Percentiles rank a stretch among this genome's conserved stretches.
Conservation (phyloP, 148 eudicot genomes). For the Dysphania ambrosioides region DNA sequence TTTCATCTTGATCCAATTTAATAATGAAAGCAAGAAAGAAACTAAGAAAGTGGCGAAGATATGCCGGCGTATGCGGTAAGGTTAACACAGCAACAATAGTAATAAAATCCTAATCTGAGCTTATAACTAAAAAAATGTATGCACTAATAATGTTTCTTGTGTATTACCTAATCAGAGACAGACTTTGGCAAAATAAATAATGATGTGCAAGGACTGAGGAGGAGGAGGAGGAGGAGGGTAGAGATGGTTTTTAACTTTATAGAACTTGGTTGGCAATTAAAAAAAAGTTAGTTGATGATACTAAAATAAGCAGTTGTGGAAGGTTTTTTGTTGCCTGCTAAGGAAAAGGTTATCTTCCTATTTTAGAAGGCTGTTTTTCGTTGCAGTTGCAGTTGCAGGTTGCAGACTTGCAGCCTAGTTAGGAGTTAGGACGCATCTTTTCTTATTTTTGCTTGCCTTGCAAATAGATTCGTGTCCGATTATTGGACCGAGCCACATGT, state of each 20-base stretch:
- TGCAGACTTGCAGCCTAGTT: no score
- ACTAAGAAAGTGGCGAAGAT: conserved; percentile 2
- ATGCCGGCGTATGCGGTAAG: neutral
- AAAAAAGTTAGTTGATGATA: neutral
- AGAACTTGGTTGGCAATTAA: conserved; percentile 11
- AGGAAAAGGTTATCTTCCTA: neutral
- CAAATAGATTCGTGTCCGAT: no score
- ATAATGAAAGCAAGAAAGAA: neutral
- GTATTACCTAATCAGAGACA: neutral
- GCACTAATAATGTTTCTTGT: conserved; percentile 2
- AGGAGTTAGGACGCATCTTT: no score
- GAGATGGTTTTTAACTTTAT: neutral
- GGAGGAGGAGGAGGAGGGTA: no score
- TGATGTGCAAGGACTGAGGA: neutral
- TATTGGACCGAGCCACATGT: no score
- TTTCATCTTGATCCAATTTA: neutral
- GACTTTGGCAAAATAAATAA: conserved; percentile 5
- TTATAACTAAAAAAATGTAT: no score
- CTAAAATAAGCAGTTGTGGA: neutral
- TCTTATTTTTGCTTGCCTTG: neutral
- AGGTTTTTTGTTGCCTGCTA: conserved; percentile 5
- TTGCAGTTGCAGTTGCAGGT: no score
- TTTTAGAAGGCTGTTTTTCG: conserved; percentile 17
- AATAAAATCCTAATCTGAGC: neutral
- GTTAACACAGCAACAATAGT: neutral